phyloP scores from a whole-genome alignment of 2,329 filamentous ascomycete genomes.

The Monosporascus sp. region DNA sequence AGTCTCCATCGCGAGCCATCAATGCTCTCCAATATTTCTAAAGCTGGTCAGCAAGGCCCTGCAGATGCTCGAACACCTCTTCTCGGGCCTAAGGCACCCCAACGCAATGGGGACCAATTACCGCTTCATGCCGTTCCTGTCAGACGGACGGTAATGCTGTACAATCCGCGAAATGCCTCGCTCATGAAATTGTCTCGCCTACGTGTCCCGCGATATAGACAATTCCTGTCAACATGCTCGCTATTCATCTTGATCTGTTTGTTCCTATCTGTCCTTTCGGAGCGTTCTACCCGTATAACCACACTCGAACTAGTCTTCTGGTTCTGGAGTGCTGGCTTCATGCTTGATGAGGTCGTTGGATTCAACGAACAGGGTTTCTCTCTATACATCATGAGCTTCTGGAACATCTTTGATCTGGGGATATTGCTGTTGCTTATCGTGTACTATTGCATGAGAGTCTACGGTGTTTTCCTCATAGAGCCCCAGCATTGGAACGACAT shows the following conservation, averaged over 20 bases:
- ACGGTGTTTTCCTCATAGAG: slow-evolving; percentile 78
- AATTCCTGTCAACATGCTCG: slow-evolving; percentile 83
- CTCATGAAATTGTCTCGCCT: slow-evolving; percentile 87
- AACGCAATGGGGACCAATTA: slow-evolving; percentile 25
- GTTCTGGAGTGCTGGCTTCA: slow-evolving; percentile 97
- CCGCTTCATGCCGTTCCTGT: slow-evolving; percentile 36
- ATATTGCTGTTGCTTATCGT: slow-evolving; percentile 80
- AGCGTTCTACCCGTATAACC: slow-evolving; percentile 75
- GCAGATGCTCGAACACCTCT: slow-evolving; percentile 46
- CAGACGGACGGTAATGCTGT: slow-evolving; percentile 75
- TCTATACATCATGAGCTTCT: slow-evolving; percentile 95
- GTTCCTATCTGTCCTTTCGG: slow-evolving; percentile 74
- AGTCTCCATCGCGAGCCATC: slow-evolving; percentile 63
- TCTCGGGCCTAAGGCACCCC: slow-evolving; percentile 32
- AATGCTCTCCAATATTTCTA: slow-evolving; percentile 15
- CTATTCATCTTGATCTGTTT: slow-evolving; percentile 78
- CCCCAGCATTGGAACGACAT: slow-evolving; percentile 69
- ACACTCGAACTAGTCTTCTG: slow-evolving; percentile 84
- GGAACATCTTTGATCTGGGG: slow-evolving; percentile 92
- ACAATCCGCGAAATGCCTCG: slow-evolving; percentile 85
- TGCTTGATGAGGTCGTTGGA: slow-evolving; percentile 92
- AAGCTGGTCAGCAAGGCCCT: slow-evolving; percentile 27
- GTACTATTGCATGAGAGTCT: slow-evolving; percentile 86
- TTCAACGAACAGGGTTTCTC: slow-evolving; percentile 97
- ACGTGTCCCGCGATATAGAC: slow-evolving; percentile 85